phyloP scores from a whole-genome alignment of 2,329 filamentous ascomycete species.

The Phaeoacremonium minimum region DNA sequence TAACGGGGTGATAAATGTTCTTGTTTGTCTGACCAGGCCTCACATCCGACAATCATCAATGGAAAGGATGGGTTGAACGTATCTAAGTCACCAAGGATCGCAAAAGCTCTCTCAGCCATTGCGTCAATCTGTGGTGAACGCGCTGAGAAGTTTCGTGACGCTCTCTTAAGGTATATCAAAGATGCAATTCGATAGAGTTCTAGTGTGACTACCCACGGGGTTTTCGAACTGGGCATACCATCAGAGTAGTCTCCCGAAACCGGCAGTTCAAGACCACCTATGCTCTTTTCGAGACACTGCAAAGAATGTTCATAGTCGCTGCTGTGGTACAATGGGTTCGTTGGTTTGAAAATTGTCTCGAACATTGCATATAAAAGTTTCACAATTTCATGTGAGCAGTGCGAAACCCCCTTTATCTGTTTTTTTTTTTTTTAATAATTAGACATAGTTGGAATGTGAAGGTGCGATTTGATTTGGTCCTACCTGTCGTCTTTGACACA shows the following conservation, averaged over 20 bases:
- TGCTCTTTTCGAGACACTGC: slow-evolving; percentile 14
- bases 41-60: slow-evolving; percentile 20
- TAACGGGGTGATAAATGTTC: slow-evolving; percentile 24
- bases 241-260: slow-evolving; percentile 9
- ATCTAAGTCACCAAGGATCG: slow-evolving; percentile 12
- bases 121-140: slow-evolving; percentile 10
- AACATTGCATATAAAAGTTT: slow-evolving; percentile 11
- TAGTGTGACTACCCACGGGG: slow-evolving; percentile 12
- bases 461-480: slow-evolving; percentile 10
- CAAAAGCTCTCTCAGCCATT: slow-evolving; percentile 11
- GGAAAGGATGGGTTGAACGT: slow-evolving; percentile 18
- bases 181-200: slow-evolving; percentile 12
- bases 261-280: slow-evolving; percentile 10
- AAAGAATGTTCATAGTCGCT: slow-evolving; percentile 15
- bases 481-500: slow-evolving; percentile 12
- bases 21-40: slow-evolving; percentile 18
- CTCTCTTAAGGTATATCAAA: slow-evolving; percentile 15
- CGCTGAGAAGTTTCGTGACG: slow-evolving; percentile 14
- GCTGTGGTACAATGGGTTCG: slow-evolving; percentile 14
- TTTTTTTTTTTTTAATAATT: slow-evolving; percentile 11
- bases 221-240: slow-evolving; percentile 8
- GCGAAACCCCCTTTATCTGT: slow-evolving; percentile 11
- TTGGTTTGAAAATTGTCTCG: slow-evolving; percentile 13
- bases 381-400: slow-evolving; percentile 15
- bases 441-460: slow-evolving; percentile 5